Conservation (phyloP, 1,139 yeast genomes). For the Yamadazyma spencermartinsiae region DNA sequence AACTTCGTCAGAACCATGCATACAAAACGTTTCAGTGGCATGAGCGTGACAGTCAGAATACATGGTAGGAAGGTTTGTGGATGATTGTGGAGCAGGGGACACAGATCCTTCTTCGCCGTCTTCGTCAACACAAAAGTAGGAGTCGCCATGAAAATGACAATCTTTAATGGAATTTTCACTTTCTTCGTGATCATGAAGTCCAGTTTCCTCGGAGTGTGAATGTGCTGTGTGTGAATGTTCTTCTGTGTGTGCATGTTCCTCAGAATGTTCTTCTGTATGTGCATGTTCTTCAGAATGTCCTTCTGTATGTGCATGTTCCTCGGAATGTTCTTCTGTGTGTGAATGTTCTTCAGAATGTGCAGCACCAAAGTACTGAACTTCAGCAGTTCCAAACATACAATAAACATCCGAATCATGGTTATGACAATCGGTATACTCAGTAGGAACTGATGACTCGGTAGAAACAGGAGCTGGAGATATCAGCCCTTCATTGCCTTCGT, state of each 20-base stretch:
- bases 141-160: constrained; percentile 31
- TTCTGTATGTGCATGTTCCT: neutral
- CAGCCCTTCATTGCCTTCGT: constrained; percentile 28
- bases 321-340: neutral
- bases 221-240: neutral
- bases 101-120: constrained; percentile 14
- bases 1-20: constrained; percentile 23
- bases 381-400: constrained; percentile 22
- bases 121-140: constrained; percentile 25
- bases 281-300: constrained; percentile 1
- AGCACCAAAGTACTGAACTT: constrained; percentile 23
- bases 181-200: neutral
- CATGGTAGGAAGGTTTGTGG: neutral
- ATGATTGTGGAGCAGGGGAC: constrained; percentile 19
- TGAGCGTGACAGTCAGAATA: constrained; percentile 33
- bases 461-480: constrained; percentile 32
- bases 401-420: constrained; percentile 25
- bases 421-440: constrained; percentile 22
- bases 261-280: neutral
- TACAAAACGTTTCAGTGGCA: constrained; percentile 25
- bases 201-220: constrained; percentile 3
- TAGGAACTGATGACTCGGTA: constrained; percentile 7
- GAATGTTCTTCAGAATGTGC: constrained; percentile 4
- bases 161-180: constrained; percentile 8
- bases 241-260: neutral